Base-by-base conservation (phyloP, 345 rosid species). In the Rubroshorea leprosula region DNA sequence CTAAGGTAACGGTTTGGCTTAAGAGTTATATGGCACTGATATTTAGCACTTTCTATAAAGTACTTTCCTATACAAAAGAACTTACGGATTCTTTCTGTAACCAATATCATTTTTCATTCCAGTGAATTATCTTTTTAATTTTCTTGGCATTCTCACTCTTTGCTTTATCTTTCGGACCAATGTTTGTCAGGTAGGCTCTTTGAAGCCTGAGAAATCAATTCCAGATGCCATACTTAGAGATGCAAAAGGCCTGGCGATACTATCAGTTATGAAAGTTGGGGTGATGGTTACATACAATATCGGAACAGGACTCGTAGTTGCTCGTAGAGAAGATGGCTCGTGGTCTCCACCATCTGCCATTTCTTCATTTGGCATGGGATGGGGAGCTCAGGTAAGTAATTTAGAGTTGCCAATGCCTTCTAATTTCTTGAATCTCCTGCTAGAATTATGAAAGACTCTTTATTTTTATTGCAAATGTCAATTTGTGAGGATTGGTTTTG, bases 261-360 rank as follows among this genome's bases (percentile, higher is more conserved):
- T 93, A 61, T 78, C 97, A 23, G 72, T 83, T 48, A 90, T 75
- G 17, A 93, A 87, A 77, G 95, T 87, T 47, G 99, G 99, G 48
- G 76, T 80, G 44, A 79, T 87, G 89, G 88, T 93, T 44, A 85
- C 97, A 16, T 93, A 89, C 62, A 93, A 82, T 68, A 68, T 93
- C 56, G 99, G 99, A 54, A 93, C 99, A 0, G 99, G 99, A 19
- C 78, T 93, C 18, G 92, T 83, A 53, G 55, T 93, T 76, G 88
- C 96, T 68, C 89, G 81, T 23, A 79, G 91, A 76, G 85, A 85
- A 68, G 97, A 93, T 66, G 95, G 89, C 56, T 89, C 95, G 2
- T 93, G 99, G 96, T 93, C 99, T 61, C 96, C 99, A 54, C 99
- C 97, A 35, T 89, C 97, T 0, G 92, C 99, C 63, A 77, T 93